Base-by-base conservation (phyloP, 2,329 filamentous ascomycete genomes). In the Cordyceps javanica region DNA sequence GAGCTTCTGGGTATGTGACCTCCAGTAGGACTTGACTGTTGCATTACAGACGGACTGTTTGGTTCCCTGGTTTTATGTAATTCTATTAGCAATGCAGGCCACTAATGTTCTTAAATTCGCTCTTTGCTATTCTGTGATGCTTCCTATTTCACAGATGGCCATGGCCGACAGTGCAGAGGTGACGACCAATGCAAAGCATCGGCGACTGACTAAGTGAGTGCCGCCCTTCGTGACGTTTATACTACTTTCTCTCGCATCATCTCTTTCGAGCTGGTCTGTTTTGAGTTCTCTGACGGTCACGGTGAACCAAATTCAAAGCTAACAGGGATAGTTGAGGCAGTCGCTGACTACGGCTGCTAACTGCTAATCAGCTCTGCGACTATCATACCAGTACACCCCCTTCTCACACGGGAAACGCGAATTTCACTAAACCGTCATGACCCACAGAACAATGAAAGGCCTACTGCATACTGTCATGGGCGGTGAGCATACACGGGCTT, bases 41-140 rank as follows among this genome's bases (percentile, higher is more conserved):
- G 41, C 52, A 55, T 55, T 45, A 4, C 38, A 45, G 38, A 14
- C 5, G 39, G 41, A 25, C 28, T 10, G 19, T 23, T 46, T 46
- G 39, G 41, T 14, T 21, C 16, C 13, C 30, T 28, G 52, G 21
- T 16, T 55, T 7, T 45, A 55, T 46, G 52, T 55, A 55, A 45
- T 46, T 45, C 23, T 55, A 46, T 38, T 46, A 55, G 52, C 52
- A 55, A 55, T 55, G 38, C 52, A 55, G 52, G 52, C 41, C 41
- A 46, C 39, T 45, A 55, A 55, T 55, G 41, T 55, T 46, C 28
- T 30, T 26, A n/a, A 34, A 32, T 26, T n/a, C 14, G n/a, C 8
- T 30, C 4, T n/a, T 39, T 36, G 4, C 19, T 26, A 19, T 26
- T 28, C 6, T 46, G 41, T 45, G 30, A 45, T 21, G 23, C 9